Percentiles rank a stretch among this genome's conserved stretches.
phyloP scores from a whole-genome alignment of 108 stramenopile species.

The Nannochloropsis salina region DNA sequence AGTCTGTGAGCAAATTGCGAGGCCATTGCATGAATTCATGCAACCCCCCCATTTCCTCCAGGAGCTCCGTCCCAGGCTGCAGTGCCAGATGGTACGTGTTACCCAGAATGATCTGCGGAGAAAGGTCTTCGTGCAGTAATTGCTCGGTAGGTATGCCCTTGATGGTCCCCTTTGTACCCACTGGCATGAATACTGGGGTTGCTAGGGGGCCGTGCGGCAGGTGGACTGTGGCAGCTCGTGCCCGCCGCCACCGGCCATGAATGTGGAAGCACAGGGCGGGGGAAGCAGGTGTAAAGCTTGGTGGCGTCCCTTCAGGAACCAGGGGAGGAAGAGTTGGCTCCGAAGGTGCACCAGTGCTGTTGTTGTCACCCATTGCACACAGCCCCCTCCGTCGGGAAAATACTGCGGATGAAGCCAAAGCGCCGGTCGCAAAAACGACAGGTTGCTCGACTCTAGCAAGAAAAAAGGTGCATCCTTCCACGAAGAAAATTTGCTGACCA shows the following conservation, averaged over 20 bases:
- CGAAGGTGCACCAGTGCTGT: not conserved
- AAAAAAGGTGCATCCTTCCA: too few relatives aligned
- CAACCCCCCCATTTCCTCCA: conserved; percentile 67
- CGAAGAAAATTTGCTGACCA: too few relatives aligned
- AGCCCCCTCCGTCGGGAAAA: too few relatives aligned
- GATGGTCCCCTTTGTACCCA: conserved; percentile 95
- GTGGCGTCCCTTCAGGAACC: conserved; percentile 14
- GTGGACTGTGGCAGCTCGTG: conserved; percentile 47
- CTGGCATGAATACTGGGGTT: conserved; percentile 97
- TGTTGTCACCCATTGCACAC: too few relatives aligned
- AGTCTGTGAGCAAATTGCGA: conserved; percentile 77
- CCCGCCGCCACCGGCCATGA: conserved; percentile 20
- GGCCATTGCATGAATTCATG: conserved; percentile 83
- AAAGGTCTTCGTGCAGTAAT: conserved; percentile 48
- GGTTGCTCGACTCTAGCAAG: too few relatives aligned
- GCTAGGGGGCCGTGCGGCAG: conserved; percentile 68
- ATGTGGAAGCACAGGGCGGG: conserved; percentile 41
- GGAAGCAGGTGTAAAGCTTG: not conserved
- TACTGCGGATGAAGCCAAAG: too few relatives aligned
- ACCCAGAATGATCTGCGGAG: conserved; percentile 70
- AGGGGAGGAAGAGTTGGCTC: not conserved
- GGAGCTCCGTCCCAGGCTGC: conserved; percentile 77
- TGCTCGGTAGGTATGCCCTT: conserved; percentile 77
- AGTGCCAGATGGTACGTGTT: conserved; percentile 96
- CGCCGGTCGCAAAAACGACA: too few relatives aligned